Conservation (phyloP, 495 filamentous ascomycete genomes). For the Tuber microsphaerosporum region DNA sequence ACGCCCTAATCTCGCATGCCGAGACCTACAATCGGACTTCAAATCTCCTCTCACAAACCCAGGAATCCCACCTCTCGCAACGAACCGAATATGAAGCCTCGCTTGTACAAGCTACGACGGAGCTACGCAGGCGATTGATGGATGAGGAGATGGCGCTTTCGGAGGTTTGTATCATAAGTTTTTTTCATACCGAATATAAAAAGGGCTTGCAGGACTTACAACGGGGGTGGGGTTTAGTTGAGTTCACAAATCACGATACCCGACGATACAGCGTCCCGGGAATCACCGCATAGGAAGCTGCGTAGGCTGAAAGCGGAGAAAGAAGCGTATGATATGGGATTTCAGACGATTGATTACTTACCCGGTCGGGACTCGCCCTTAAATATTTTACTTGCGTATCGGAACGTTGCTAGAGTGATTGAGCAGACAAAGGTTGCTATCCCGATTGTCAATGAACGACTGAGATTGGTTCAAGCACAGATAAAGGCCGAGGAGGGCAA, state of each 20-base stretch:
- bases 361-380: conserved; percentile 22
- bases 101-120: conserved; percentile 14
- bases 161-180: background rate
- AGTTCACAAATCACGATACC: conserved; percentile 10
- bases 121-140: conserved; percentile 24
- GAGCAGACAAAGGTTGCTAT: conserved; percentile 7
- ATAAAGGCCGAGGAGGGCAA: background rate
- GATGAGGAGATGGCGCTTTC: conserved; percentile 27
- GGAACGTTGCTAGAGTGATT: conserved; percentile 15
- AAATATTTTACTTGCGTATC: conserved; percentile 31
- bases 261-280: background rate
- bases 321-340: conserved; percentile 17
- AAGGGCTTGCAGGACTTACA: background rate
- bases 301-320: conserved; percentile 8
- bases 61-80: conserved; percentile 6
- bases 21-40: conserved; percentile 5
- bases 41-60: conserved; percentile 7
- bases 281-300: conserved; percentile 8
- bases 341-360: conserved; percentile 21
- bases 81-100: conserved; percentile 11
- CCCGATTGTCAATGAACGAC: conserved; percentile 1
- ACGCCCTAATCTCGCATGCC: conserved; percentile 21
- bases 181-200: background rate
- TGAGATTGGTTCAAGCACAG: background rate
- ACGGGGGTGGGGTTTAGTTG: conserved; percentile 3